Conservation (phyloP, 2,329 filamentous ascomycete species). For the Neonectria faginata region DNA sequence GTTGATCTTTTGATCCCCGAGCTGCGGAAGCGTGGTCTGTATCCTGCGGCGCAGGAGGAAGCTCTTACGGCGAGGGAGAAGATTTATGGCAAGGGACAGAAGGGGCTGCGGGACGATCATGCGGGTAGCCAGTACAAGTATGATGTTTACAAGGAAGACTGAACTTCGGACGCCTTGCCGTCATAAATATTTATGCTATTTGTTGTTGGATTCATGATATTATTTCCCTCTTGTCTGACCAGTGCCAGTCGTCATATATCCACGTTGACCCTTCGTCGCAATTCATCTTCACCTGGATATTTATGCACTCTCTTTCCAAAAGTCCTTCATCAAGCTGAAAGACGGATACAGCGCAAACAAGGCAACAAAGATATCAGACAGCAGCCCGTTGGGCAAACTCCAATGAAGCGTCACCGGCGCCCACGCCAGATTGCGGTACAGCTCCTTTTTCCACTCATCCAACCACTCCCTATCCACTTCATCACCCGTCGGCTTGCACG, state of each 20-base stretch:
- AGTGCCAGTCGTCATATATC: neutral
- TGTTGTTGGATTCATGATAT: neutral
- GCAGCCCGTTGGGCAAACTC: conserved; percentile 19
- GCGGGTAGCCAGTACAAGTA: conserved; percentile 71
- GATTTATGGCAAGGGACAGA: conserved; percentile 71
- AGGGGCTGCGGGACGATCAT: conserved; percentile 68
- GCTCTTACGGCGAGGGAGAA: conserved; percentile 68
- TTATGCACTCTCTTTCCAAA: conserved; percentile 18
- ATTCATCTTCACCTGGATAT: neutral
- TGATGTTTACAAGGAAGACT: conserved; percentile 68
- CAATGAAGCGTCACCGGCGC: conserved; percentile 21
- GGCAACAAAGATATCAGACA: conserved; percentile 21
- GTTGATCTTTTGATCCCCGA: conserved; percentile 49
- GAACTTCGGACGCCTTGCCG: neutral
- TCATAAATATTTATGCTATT: neutral
- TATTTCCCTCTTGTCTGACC: neutral
- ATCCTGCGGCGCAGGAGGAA: conserved; percentile 46
- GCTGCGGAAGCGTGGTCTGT: conserved; percentile 45
- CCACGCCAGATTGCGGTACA: conserved; percentile 24
- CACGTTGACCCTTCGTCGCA: neutral
- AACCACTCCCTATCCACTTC: conserved; percentile 13
- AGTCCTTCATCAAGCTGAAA: conserved; percentile 19
- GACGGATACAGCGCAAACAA: conserved; percentile 19
- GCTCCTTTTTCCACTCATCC: conserved; percentile 15
- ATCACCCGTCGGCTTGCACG: neutral